Percentiles rank a stretch among this genome's conserved stretches.
These are phyloP conservation scores for Hypoxylon crocopeplum DNA, from an alignment of 495 filamentous ascomycete genomes.

Conservation along the genomic window DNA sequence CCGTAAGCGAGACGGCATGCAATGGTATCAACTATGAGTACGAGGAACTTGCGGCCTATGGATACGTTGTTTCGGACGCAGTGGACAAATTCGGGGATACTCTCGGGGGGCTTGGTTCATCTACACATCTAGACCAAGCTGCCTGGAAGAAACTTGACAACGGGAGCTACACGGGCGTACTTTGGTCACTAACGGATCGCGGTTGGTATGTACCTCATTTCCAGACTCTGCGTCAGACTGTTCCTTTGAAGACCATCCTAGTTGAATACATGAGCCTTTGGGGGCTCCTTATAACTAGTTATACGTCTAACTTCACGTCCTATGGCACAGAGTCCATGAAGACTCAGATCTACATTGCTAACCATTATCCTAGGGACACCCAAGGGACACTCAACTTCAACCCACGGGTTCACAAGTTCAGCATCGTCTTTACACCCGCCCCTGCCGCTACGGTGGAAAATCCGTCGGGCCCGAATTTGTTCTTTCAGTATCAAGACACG, in stretches of 20 bases:
- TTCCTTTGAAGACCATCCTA: too few relatives aligned
- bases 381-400: conserved; percentile 79
- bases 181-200: conserved; percentile 74
- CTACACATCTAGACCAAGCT: conserved; percentile 67
- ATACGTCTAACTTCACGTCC: too few relatives aligned
- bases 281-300: too few relatives aligned
- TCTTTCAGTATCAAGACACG: conserved; percentile 69
- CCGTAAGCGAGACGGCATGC: conserved; percentile 52
- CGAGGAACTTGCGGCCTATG: conserved; percentile 74
- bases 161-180: conserved; percentile 65
- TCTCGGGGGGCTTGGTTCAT: conserved; percentile 71
- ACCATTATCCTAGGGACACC: conserved; percentile 51
- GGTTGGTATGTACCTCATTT: conserved; percentile 60
- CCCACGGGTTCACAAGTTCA: conserved; percentile 74
- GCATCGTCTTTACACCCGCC: conserved; percentile 61
- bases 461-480: conserved; percentile 69
- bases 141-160: conserved; percentile 67
- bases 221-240: too few relatives aligned
- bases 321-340: too few relatives aligned
- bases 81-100: conserved; percentile 78
- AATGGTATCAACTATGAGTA: conserved; percentile 70
- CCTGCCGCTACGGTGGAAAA: conserved; percentile 57
- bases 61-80: conserved; percentile 65
- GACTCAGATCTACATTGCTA: too few relatives aligned
- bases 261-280: too few relatives aligned